Evolutionary conservation across 169 alveolate species (phyloP), one percentile per base, ranked within the genome.

Genomic region (Cryptosporidium xiaoi): DNA sequence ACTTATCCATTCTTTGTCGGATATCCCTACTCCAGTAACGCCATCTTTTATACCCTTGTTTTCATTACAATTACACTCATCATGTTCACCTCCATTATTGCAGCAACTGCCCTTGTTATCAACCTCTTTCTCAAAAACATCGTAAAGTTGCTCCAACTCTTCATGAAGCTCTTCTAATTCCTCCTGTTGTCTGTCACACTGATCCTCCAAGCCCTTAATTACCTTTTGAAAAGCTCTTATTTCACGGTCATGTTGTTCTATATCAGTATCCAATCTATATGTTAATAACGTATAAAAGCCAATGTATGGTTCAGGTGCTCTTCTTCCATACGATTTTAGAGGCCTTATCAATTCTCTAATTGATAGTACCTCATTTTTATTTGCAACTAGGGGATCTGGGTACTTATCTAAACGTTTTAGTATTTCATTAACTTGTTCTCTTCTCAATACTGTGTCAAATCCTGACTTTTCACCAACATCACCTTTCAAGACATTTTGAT

Each of bases 111-210:
- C 16, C 2, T 51, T 36, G 20, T 69, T 27, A n/a, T 69, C 53
- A 55, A 44, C 82, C 18, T 8, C 13, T 0, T 55, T 71, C 20
- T 71, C 84, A 48, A 77, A 33, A 40, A 62, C 58, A 8, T 77
- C 71, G 40, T 77, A 77, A n/a, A 77, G 64, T 36, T 93, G 93
- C 51, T 91, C 96, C 56, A 94, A 82, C 67, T 94, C 96, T 34
- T 92, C 95, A 53, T 97, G 93, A 83, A 96, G 94, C 36, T 89
- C 92, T 36, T 91, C 96, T 90, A 96, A 91, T 92, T 95, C 96
- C 68, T 93, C 94, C 84, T 96, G 98, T 60, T 77, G 66, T 96
- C 95, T n/a, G 94, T 90, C 64, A 95, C 98, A 51, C 97, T 94
- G 36, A 97, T 95, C 93, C 95, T 96, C 87, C 51, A 77, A 40